These are phyloP conservation scores for Saccharum spontaneum DNA, from an alignment of 176 grass and related monocot species.

Conservation along the genomic window DNA sequence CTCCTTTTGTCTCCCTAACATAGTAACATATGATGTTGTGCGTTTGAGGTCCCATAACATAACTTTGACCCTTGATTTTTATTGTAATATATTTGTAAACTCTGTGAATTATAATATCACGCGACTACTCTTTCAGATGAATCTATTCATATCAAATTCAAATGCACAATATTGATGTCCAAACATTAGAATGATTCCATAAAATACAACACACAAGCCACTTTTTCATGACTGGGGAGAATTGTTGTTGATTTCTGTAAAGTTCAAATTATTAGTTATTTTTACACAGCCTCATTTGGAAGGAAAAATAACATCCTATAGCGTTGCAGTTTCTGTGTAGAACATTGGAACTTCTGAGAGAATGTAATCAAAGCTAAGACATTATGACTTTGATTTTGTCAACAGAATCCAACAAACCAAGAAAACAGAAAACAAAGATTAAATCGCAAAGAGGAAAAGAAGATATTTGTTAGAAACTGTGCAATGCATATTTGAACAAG, in stretches of 20 bases:
- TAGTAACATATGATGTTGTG: neutral
- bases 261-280: neutral
- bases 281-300: neutral
- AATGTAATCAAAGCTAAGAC: neutral
- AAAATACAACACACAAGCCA: neutral
- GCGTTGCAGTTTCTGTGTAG: neutral
- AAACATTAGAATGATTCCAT: neutral
- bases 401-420: neutral
- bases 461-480: neutral
- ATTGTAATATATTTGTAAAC: neutral
- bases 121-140: neutral
- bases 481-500: constrained; percentile 31
- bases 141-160: neutral
- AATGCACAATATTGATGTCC: neutral
- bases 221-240: neutral
- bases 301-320: neutral
- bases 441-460: neutral
- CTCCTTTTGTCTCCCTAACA: neutral
- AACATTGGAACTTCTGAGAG: neutral
- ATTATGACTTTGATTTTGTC: neutral
- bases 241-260: neutral
- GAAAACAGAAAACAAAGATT: neutral
- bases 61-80: neutral
- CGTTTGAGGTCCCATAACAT: neutral
- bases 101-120: neutral